Percentiles rank a stretch among this genome's conserved stretches.
Conservation (phyloP, 116 monocot species). For the Zostera marina region DNA sequence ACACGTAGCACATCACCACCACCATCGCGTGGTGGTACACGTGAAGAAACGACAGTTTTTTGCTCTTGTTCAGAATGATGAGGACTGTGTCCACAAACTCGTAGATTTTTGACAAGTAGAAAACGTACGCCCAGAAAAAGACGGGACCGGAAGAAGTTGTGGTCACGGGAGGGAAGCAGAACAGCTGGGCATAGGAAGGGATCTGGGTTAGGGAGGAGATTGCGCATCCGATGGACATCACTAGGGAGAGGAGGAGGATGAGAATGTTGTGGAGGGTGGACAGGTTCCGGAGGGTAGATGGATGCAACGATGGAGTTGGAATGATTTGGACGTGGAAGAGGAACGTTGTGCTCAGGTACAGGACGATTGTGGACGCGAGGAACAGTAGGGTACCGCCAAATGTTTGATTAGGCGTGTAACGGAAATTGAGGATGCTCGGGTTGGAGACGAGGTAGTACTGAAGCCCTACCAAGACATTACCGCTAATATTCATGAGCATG, state of each 20-base stretch:
- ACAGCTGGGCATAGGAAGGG: constrained; percentile 12
- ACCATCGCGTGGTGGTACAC: constrained; percentile 91
- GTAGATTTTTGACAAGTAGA: constrained; percentile 94
- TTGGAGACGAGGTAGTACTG: constrained; percentile 5
- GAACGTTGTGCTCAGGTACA: constrained; percentile 33
- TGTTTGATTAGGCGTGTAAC: constrained; percentile 6
- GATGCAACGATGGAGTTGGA: constrained; percentile 16
- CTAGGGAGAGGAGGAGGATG: constrained; percentile 53
- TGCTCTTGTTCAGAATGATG: constrained; percentile 22
- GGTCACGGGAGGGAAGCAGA: constrained; percentile 40
- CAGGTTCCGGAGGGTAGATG: constrained; percentile 20
- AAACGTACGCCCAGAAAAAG: constrained; percentile 91
- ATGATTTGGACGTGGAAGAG: constrained; percentile 29
- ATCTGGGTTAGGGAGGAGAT: constrained; percentile 32
- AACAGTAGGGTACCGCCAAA: constrained; percentile 23
- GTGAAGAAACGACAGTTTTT: constrained; percentile 66
- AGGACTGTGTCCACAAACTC: constrained; percentile 79
- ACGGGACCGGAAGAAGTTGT: constrained; percentile 31
- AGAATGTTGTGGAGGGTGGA: constrained; percentile 50
- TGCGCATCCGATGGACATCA: constrained; percentile 53
- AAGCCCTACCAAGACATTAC: neutral
- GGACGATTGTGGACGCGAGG: constrained; percentile 25
- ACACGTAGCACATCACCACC: constrained; percentile 62
- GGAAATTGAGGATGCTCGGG: constrained; percentile 12
- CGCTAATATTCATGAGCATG: too few relatives aligned